These are phyloP conservation scores for Magnusiomyces sp. DNA, from an alignment of 1,139 yeast genomes.

Conservation along the genomic window DNA sequence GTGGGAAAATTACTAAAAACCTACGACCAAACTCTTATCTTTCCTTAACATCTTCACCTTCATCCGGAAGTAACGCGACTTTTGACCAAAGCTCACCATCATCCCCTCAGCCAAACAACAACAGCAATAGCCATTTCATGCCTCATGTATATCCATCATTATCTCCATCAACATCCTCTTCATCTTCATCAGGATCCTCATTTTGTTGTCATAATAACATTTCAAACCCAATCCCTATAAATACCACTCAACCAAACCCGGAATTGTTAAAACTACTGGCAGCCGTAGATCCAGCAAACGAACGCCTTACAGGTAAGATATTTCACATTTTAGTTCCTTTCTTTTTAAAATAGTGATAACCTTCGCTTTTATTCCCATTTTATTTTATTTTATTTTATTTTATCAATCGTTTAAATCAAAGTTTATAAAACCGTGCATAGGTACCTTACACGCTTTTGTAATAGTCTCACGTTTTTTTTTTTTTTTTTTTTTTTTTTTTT, in stretches of 20 bases:
- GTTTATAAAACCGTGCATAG: not conserved
- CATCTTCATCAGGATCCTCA: not conserved
- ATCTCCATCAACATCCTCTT: not conserved
- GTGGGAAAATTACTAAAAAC: constrained; percentile 2
- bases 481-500: not conserved
- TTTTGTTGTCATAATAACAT: no score
- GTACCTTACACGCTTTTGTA: not conserved
- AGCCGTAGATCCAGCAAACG: constrained; percentile 14
- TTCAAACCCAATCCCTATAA: no score
- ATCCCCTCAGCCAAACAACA: no score
- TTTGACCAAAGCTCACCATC: no score
- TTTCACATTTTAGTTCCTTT: no score
- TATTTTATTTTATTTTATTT: not conserved
- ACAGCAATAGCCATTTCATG: no score
- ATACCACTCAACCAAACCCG: constrained; percentile 3
- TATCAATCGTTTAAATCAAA: not conserved
- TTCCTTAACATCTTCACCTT: not conserved
- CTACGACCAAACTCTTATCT: constrained; percentile 1
- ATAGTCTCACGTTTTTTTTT: not conserved
- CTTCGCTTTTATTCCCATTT: not conserved
- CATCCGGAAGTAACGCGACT: no score
- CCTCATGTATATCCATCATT: no score
- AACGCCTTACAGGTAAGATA: constrained; percentile 11
- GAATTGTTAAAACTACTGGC: constrained; percentile 14
- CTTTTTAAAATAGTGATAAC: no score